A percentile compares a stretch with the other conserved stretches of the same genome.
Evolutionary conservation across 306 rosid genomes (phyloP).

Genomic region (Rosa persica): DNA sequence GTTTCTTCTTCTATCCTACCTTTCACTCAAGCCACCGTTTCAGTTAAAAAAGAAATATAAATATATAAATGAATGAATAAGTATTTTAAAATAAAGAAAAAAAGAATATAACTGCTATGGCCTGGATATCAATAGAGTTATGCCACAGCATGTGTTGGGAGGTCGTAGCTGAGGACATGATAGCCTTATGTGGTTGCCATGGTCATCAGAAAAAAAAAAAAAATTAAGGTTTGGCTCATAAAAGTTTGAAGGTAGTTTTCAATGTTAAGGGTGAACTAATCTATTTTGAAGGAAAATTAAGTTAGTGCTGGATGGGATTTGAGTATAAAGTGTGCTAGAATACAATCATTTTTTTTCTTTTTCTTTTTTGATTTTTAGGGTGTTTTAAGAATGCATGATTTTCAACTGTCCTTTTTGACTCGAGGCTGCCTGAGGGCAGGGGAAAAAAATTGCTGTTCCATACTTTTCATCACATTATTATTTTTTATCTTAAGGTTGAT

Average conservation of each 20-base stretch:
- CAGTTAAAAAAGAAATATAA: background rate
- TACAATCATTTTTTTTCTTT: background rate
- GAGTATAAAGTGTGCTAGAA: background rate
- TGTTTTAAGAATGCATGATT: background rate
- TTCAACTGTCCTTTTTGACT: background rate
- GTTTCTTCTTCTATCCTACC: background rate
- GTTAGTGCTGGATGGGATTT: background rate
- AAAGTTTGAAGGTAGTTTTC: background rate
- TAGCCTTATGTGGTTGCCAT: background rate
- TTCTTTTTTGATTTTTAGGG: background rate
- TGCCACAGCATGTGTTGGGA: background rate
- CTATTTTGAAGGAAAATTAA: background rate
- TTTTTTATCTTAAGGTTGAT: conserved; percentile 18
- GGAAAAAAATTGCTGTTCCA: conserved; percentile 3
- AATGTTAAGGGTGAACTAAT: background rate
- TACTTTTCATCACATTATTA: background rate
- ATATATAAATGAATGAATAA: background rate
- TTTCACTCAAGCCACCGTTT: background rate
- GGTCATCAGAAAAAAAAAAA: background rate
- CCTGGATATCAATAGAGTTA: background rate
- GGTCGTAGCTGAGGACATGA: background rate
- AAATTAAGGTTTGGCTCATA: background rate
- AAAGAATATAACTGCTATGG: background rate
- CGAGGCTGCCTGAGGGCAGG: background rate
- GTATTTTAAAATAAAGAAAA: background rate